These are phyloP conservation scores for Naganishia antarctica DNA, from an alignment of 768 basidiomycete genomes.

Conservation along the genomic window DNA sequence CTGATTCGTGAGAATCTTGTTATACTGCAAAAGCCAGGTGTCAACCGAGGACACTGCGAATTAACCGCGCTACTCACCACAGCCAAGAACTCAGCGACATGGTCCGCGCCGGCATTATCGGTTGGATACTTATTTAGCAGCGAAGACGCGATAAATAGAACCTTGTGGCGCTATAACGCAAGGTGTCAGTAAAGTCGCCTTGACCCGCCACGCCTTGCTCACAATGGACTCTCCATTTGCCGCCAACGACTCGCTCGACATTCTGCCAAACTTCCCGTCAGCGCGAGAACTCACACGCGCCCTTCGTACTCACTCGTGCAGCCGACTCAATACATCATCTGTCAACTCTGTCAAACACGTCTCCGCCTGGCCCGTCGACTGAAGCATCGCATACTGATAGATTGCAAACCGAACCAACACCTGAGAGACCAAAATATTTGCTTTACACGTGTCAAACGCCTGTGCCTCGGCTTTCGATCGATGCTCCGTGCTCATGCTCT, in stretches of 20 bases:
- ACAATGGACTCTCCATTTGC: constrained; percentile 46
- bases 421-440: constrained; percentile 45
- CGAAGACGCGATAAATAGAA: constrained; percentile 35
- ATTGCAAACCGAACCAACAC: constrained; percentile 43
- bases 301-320: constrained; percentile 38
- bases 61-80: constrained; percentile 28
- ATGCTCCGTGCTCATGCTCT: constrained; percentile 34
- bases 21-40: not conserved
- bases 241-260: constrained; percentile 45
- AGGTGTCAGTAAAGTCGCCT: not conserved
- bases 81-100: constrained; percentile 34
- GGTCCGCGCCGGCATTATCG: constrained; percentile 30
- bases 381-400: constrained; percentile 39
- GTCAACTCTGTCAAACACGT: constrained; percentile 36
- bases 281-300: not conserved
- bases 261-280: constrained; percentile 21
- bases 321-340: constrained; percentile 40
- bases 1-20: constrained; percentile 27
- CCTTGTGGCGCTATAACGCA: constrained; percentile 27
- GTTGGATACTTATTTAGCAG: constrained; percentile 35
- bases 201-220: not conserved
- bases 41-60: not conserved
- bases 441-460: constrained; percentile 36
- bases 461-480: constrained; percentile 32
- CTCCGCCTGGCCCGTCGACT: constrained; percentile 36